Evolutionary conservation across 176 grass and related monocot species (phyloP).

Genomic region (Oryza australiensis): DNA sequence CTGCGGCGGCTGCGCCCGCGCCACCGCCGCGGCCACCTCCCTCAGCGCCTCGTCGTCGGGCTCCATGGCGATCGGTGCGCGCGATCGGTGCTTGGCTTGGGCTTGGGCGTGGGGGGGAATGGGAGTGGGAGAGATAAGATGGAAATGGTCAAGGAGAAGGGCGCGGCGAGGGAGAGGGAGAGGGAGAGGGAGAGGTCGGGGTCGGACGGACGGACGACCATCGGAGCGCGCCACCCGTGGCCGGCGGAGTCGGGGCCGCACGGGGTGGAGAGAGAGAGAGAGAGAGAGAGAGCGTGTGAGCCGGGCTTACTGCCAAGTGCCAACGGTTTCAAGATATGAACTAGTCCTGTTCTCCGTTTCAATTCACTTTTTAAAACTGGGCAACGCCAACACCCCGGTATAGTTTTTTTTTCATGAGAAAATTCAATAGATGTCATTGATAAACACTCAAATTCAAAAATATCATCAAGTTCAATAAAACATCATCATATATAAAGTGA

Average conservation of each 20-base stretch:
- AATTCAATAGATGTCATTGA: too few relatives aligned
- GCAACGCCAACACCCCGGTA: too few relatives aligned
- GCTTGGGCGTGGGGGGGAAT: conserved; percentile 9
- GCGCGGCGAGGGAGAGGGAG: conserved; percentile 42
- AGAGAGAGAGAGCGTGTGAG: neutral
- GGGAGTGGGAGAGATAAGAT: conserved; percentile 42
- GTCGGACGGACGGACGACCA: neutral
- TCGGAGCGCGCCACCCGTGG: conserved; percentile 33
- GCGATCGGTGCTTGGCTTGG: neutral
- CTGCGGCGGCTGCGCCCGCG: neutral
- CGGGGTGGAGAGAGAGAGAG: neutral
- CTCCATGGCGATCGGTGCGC: conserved; percentile 33
- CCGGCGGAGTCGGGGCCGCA: conserved; percentile 32
- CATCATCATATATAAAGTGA: too few relatives aligned
- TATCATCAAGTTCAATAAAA: too few relatives aligned
- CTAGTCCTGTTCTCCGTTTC: too few relatives aligned
- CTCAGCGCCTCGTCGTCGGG: conserved; percentile 29
- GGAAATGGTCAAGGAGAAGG: conserved; percentile 43
- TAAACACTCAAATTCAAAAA: too few relatives aligned
- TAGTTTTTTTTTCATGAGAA: too few relatives aligned
- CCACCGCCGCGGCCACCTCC: conserved; percentile 32
- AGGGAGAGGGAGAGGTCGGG: conserved; percentile 38
- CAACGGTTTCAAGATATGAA: neutral
- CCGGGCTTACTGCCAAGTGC: neutral
- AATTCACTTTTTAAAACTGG: too few relatives aligned